These are phyloP conservation scores for Marchantia paleacea DNA, from an alignment of 225 moss, liverwort and hornwort species.

Conservation along the genomic window DNA sequence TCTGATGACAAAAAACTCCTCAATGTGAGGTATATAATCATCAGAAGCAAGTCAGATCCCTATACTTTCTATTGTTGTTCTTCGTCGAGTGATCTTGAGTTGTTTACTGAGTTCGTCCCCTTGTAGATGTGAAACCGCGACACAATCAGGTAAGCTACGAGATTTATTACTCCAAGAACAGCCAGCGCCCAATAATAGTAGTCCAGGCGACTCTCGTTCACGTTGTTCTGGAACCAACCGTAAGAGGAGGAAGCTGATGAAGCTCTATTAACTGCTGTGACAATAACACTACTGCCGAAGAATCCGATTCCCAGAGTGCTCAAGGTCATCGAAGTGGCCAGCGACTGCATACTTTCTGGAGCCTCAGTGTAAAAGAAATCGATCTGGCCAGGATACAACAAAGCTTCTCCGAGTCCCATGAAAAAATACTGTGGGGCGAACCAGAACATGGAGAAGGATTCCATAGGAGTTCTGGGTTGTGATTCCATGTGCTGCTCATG, in stretches of 20 bases:
- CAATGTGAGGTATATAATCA: too few relatives aligned
- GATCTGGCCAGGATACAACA: conserved; percentile 48
- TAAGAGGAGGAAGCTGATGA: conserved; percentile 24
- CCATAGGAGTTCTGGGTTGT: background rate
- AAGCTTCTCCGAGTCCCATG: conserved; percentile 43
- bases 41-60: too few relatives aligned
- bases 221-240: conserved; percentile 37
- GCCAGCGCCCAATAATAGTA: conserved; percentile 58
- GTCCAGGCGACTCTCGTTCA: conserved; percentile 55
- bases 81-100: too few relatives aligned
- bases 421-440: conserved; percentile 49
- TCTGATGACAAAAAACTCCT: too few relatives aligned
- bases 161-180: conserved; percentile 38
- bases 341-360: conserved; percentile 49
- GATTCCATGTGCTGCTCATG: background rate
- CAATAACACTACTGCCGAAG: conserved; percentile 34
- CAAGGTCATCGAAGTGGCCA: conserved; percentile 49
- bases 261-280: conserved; percentile 25
- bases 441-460: conserved; percentile 52
- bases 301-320: conserved; percentile 40
- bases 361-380: conserved; percentile 66
- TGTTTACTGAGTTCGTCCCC: background rate
- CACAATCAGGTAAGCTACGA: conserved; percentile 33
- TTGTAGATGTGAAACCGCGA: conserved; percentile 18
- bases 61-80: too few relatives aligned